Percentiles rank a stretch among this genome's conserved stretches.
phyloP scores from a whole-genome alignment of 768 basidiomycete species.

The Boletus sp. region DNA sequence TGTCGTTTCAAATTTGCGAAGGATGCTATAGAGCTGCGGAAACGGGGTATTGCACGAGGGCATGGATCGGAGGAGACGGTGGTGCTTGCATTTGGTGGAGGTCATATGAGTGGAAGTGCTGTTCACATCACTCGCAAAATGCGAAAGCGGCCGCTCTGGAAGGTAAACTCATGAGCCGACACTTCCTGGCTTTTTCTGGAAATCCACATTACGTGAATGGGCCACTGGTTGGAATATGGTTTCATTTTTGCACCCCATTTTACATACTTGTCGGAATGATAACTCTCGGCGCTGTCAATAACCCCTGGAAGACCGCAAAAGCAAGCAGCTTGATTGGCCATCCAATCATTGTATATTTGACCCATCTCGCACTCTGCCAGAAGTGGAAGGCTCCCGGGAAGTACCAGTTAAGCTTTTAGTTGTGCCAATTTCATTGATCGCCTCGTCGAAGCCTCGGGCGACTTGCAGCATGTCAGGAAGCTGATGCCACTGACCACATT shows the following conservation, averaged over 20 bases:
- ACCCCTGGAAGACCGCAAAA: slow-evolving; percentile 1
- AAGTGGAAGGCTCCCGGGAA: slow-evolving; percentile 17
- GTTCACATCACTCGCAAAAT: slow-evolving; percentile 88
- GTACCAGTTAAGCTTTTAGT: slow-evolving; percentile 32
- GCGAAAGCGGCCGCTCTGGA: slow-evolving; percentile 79
- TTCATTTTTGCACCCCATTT: slow-evolving; percentile 19
- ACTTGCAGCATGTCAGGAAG: slow-evolving; percentile 10
- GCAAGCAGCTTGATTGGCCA: neutral
- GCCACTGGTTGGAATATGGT: slow-evolving; percentile 15
- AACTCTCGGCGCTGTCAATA: slow-evolving; percentile 4
- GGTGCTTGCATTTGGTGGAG: slow-evolving; percentile 83
- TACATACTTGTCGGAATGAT: slow-evolving; percentile 21
- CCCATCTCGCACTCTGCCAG: slow-evolving; percentile 1
- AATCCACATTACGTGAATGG: slow-evolving; percentile 31
- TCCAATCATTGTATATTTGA: neutral
- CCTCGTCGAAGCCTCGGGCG: slow-evolving; percentile 11
- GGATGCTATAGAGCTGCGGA: slow-evolving; percentile 81
- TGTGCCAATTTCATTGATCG: slow-evolving; percentile 20
- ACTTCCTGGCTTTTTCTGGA: slow-evolving; percentile 11
- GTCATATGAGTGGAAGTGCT: slow-evolving; percentile 63
- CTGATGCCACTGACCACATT: slow-evolving; percentile 5
- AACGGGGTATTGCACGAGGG: slow-evolving; percentile 70
- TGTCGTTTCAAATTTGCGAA: slow-evolving; percentile 91
- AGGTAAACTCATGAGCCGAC: slow-evolving; percentile 70
- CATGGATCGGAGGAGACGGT: slow-evolving; percentile 85